These are phyloP conservation scores for Tylopilus orsonianus DNA, from an alignment of 1,284 basidiomycete species.

Conservation along the genomic window DNA sequence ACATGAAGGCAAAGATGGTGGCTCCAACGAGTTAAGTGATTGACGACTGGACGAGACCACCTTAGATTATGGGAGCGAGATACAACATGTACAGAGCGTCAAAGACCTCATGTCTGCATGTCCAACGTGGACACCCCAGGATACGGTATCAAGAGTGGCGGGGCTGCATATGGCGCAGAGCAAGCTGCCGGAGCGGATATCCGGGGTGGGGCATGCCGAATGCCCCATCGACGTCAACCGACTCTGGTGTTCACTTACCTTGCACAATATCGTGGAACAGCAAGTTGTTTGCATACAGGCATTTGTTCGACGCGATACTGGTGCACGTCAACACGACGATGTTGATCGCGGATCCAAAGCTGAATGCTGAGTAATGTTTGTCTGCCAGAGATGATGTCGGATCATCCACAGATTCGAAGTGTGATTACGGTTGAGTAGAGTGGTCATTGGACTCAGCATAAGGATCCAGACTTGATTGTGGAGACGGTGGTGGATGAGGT, in stretches of 20 bases:
- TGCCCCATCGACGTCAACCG: no score
- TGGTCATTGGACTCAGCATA: slow-evolving; percentile 21
- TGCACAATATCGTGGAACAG: slow-evolving; percentile 21
- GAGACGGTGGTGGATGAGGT: slow-evolving; percentile 6
- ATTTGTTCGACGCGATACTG: slow-evolving; percentile 12
- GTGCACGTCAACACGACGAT: slow-evolving; percentile 19
- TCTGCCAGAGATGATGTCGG: slow-evolving; percentile 1
- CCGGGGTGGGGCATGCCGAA: slow-evolving; percentile 18
- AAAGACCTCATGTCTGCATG: slow-evolving; percentile 5
- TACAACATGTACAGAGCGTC: slow-evolving; percentile 5
- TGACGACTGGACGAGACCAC: background rate
- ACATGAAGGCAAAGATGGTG: slow-evolving; percentile 1
- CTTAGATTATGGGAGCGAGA: background rate
- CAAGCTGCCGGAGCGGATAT: slow-evolving; percentile 10
- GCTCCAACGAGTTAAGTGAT: slow-evolving; percentile 13
- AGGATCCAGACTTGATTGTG: slow-evolving; percentile 12
- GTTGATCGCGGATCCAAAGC: slow-evolving; percentile 16
- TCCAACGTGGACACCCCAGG: slow-evolving; percentile 20
- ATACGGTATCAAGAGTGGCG: slow-evolving; percentile 15
- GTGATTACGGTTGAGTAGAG: slow-evolving; percentile 9
- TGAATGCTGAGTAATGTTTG: slow-evolving; percentile 9
- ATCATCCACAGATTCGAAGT: slow-evolving; percentile 12
- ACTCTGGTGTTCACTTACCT: no score
- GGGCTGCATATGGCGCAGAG: slow-evolving; percentile 14
- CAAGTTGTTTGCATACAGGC: slow-evolving; percentile 12